Evolutionary conservation across 2,329 filamentous ascomycete genomes (phyloP).

Genomic region (Aspergillus sp.): DNA sequence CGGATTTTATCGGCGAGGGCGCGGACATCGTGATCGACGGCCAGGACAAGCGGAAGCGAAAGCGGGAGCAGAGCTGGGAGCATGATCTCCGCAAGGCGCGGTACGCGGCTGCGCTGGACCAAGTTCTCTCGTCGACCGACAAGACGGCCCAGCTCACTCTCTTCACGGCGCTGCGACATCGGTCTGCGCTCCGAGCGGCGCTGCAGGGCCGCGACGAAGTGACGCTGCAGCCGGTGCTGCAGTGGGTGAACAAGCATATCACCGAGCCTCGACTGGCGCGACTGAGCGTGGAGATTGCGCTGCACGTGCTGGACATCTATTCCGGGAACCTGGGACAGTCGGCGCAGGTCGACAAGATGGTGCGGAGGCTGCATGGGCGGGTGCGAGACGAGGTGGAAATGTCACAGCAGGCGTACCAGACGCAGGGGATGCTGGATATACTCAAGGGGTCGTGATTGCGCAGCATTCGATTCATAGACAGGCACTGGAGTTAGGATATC

Average conservation of each 20-base stretch:
- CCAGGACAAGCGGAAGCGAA: slow-evolving; percentile 49
- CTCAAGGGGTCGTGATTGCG: slow-evolving; percentile 33
- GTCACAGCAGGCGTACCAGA: slow-evolving; percentile 72
- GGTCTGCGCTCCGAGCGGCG: slow-evolving; percentile 71
- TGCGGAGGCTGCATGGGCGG: slow-evolving; percentile 58
- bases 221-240: slow-evolving; percentile 69
- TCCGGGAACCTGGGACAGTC: slow-evolving; percentile 67
- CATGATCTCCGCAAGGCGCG: slow-evolving; percentile 66
- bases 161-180: slow-evolving; percentile 75
- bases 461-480: too few species aligned
- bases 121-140: slow-evolving; percentile 55
- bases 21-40: slow-evolving; percentile 81
- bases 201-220: slow-evolving; percentile 72
- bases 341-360: slow-evolving; percentile 59
- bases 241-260: slow-evolving; percentile 74
- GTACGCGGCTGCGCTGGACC: slow-evolving; percentile 70
- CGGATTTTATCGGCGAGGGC: slow-evolving; percentile 74
- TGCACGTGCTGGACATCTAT: slow-evolving; percentile 80
- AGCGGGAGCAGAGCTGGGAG: slow-evolving; percentile 69
- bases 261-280: slow-evolving; percentile 71
- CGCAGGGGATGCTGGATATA: slow-evolving; percentile 80
- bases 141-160: slow-evolving; percentile 63
- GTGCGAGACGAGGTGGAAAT: slow-evolving; percentile 72
- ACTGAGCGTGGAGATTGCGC: slow-evolving; percentile 71
- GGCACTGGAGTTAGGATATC: slow-evolving; percentile 12